Conservation (phyloP, 306 rosid genomes). For the Castanea mollissima region DNA sequence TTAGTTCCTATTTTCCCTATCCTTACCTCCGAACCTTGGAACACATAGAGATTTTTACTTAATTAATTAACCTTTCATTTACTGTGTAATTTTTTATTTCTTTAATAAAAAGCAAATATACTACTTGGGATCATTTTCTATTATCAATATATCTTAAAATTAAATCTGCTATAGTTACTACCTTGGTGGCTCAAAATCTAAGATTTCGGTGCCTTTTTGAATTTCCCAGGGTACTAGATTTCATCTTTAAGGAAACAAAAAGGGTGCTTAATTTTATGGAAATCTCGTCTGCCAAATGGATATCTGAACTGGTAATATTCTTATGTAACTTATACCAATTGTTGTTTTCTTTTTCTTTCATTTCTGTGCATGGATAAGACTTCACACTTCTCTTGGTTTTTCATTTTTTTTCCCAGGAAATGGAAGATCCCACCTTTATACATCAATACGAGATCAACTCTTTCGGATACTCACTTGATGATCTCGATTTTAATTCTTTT, state of each 20-base stretch:
- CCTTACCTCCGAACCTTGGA: not conserved
- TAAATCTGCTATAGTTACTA: not conserved
- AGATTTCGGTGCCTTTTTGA: not conserved
- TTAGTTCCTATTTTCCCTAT: not conserved
- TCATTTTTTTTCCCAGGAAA: constrained; percentile 11
- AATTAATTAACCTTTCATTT: no score
- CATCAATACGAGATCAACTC: constrained; percentile 23
- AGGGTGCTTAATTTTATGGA: constrained; percentile 19
- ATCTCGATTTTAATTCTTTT: constrained; percentile 28
- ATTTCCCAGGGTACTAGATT: not conserved
- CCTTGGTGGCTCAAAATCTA: not conserved
- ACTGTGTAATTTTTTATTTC: not conserved
- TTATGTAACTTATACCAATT: not conserved
- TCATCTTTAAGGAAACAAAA: constrained; percentile 2
- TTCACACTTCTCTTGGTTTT: not conserved
- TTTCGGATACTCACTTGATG: constrained; percentile 37
- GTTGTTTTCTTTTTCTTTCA: not conserved
- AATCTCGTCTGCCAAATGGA: constrained; percentile 33
- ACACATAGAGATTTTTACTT: no score
- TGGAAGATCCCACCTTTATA: constrained; percentile 25
- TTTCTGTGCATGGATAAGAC: not conserved
- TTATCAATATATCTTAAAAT: not conserved
- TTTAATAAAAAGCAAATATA: not conserved
- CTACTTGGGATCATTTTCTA: not conserved
- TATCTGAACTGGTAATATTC: constrained; percentile 32